A percentile compares a stretch with the other conserved stretches of the same genome.
These are phyloP conservation scores for Narthecium ossifragum DNA, from an alignment of 106 monocot genomes.

Conservation along the genomic window DNA sequence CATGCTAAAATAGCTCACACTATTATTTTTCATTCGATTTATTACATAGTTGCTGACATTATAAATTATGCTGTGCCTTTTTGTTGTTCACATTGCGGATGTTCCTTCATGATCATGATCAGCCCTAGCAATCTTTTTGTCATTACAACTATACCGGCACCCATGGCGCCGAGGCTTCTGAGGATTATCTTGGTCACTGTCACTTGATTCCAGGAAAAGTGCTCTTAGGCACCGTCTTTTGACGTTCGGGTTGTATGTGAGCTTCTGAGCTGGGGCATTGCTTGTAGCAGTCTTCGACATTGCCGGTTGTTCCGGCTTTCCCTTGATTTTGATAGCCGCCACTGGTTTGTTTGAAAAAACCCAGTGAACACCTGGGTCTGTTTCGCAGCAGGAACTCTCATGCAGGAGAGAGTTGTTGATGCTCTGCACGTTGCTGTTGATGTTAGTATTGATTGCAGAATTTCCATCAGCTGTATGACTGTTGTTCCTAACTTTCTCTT, in stretches of 20 bases:
- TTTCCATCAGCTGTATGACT: not conserved
- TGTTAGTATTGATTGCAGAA: constrained; percentile 7
- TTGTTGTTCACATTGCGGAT: too few species aligned
- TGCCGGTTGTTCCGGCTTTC: constrained; percentile 1
- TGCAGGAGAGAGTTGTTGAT: constrained; percentile 60
- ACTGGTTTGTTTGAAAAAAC: constrained; percentile 17
- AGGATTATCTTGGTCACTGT: constrained; percentile 40
- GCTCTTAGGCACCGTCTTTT: constrained; percentile 72
- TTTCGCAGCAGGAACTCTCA: constrained; percentile 26
- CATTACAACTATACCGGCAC: constrained; percentile 43
- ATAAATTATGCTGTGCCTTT: too few species aligned
- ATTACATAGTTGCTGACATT: too few species aligned
- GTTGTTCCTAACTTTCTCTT: not conserved
- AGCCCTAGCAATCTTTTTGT: constrained; percentile 19
- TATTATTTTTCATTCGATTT: too few species aligned
- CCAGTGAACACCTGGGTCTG: constrained; percentile 47
- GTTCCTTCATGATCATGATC: constrained; percentile 8
- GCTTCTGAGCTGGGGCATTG: constrained; percentile 15
- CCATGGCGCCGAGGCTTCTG: constrained; percentile 57
- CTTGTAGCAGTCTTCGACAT: constrained; percentile 11
- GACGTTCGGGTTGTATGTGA: constrained; percentile 30
- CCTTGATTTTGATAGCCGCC: not conserved
- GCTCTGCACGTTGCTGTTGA: constrained; percentile 66
- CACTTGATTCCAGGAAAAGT: constrained; percentile 63
- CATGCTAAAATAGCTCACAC: too few species aligned